Percentiles rank a stretch among this genome's conserved stretches.
Conservation (phyloP, 306 rosid species). For the Cicer judaicum region DNA sequence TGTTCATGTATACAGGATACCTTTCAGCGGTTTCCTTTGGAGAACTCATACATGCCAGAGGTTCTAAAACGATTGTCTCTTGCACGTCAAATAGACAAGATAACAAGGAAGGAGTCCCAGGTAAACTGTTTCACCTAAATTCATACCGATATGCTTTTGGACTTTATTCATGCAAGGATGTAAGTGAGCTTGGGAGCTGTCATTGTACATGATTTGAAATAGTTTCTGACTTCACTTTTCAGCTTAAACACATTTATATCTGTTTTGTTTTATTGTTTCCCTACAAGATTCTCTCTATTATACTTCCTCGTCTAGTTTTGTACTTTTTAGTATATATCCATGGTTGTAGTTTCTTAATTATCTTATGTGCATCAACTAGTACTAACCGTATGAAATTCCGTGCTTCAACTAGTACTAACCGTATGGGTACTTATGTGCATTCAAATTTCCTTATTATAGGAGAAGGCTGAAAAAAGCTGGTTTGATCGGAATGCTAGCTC, state of each 20-base stretch:
- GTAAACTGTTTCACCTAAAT: conserved; percentile 53
- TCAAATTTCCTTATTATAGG: conserved; percentile 54
- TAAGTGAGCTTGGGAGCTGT: conserved; percentile 1
- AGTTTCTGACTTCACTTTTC: conserved; percentile 20
- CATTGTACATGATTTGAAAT: conserved; percentile 33
- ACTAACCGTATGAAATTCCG: not conserved
- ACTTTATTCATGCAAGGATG: conserved; percentile 28
- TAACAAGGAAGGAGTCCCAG: conserved; percentile 82
- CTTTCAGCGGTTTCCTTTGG: conserved; percentile 84
- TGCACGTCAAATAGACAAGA: conserved; percentile 90
- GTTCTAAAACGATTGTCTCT: conserved; percentile 80
- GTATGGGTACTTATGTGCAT: conserved; percentile 18
- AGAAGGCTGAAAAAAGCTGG: conserved; percentile 79
- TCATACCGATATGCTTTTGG: conserved; percentile 23
- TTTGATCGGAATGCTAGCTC: conserved; percentile 80
- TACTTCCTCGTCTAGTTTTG: conserved; percentile 10
- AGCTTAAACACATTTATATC: conserved; percentile 11
- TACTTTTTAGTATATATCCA: conserved; percentile 8
- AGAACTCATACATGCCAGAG: conserved; percentile 87
- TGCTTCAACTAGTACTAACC: conserved; percentile 30
- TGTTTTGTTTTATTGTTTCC: conserved; percentile 14
- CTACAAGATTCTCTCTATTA: not conserved
- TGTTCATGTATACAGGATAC: conserved; percentile 55
- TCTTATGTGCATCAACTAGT: conserved; percentile 20
- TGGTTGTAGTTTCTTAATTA: conserved; percentile 12